Evolutionary conservation across 306 rosid species (phyloP).

Genomic region (Carpinus fangiana): DNA sequence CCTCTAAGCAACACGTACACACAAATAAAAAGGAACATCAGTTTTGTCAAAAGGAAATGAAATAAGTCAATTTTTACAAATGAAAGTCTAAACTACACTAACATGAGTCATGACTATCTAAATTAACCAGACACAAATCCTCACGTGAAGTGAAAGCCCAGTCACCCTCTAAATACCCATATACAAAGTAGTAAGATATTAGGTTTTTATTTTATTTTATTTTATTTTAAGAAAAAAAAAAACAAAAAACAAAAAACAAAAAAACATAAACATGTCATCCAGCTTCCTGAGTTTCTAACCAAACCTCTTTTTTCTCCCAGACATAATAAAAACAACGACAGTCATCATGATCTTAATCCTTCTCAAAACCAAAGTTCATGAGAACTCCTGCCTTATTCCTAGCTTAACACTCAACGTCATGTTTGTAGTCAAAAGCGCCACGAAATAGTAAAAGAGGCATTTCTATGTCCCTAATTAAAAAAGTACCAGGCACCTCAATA

Average conservation of each 20-base stretch:
- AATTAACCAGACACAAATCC: neutral
- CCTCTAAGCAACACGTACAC: too few species aligned
- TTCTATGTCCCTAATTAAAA: slow-evolving; percentile 18
- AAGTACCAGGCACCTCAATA: slow-evolving; percentile 70
- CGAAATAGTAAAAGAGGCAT: slow-evolving; percentile 1
- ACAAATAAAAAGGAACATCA: neutral
- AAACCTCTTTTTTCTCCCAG: neutral
- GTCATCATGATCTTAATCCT: neutral
- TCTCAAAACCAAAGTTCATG: neutral
- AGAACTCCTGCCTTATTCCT: neutral
- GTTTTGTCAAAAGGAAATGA: neutral
- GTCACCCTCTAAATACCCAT: neutral
- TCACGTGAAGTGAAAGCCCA: neutral
- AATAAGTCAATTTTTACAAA: neutral
- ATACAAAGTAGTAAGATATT: too few species aligned
- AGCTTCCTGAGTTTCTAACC: neutral
- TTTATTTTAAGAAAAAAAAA: too few species aligned
- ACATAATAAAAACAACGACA: too few species aligned
- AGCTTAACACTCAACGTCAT: neutral
- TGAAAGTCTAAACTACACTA: neutral
- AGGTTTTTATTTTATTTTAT: too few species aligned
- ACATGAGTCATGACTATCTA: neutral
- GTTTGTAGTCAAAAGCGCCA: neutral
- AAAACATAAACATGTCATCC: neutral
- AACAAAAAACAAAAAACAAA: neutral